Percentiles rank a stretch among this genome's conserved stretches.
phyloP scores from a whole-genome alignment of 2,329 filamentous ascomycete genomes.

The Harringtonia aguacate region DNA sequence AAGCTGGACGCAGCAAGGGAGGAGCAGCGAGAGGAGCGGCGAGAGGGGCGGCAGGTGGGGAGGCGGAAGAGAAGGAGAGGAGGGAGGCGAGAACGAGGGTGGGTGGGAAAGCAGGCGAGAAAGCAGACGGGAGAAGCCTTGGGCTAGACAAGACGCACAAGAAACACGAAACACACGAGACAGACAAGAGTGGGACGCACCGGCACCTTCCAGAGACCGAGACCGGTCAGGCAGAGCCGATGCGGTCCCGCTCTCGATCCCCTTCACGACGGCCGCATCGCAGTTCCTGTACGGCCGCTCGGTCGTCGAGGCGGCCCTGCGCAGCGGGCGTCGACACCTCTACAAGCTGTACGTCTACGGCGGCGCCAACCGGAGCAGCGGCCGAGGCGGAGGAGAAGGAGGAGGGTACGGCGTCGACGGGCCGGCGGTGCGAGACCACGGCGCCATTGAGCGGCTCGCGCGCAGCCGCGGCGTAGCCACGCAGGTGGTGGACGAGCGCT shows the following conservation, averaged over 20 bases:
- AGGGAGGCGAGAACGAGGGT: background rate
- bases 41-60: background rate
- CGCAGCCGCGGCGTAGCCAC: constrained; percentile 39
- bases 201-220: too few relatives aligned
- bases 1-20: background rate
- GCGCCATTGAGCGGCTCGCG: constrained; percentile 34
- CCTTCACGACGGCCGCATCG: constrained; percentile 73
- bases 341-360: constrained; percentile 77
- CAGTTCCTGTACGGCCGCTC: constrained; percentile 85
- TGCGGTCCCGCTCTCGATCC: constrained; percentile 16
- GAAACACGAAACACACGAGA: background rate
- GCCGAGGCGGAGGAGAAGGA: constrained; percentile 39
- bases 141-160: too few relatives aligned
- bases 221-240: background rate
- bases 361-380: constrained; percentile 34
- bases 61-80: background rate
- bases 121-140: too few relatives aligned
- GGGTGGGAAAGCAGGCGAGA: background rate
- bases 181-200: too few relatives aligned
- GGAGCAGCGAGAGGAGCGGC: background rate
- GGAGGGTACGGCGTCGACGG: constrained; percentile 34
- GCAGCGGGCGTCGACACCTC: constrained; percentile 53
- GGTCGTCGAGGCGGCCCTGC: constrained; percentile 70
- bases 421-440: constrained; percentile 27
- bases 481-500: constrained; percentile 45